A percentile compares a stretch with the other conserved stretches of the same genome.
These are phyloP conservation scores for Tolypocladium capitatum DNA, from an alignment of 2,329 filamentous ascomycete genomes.

Conservation along the genomic window DNA sequence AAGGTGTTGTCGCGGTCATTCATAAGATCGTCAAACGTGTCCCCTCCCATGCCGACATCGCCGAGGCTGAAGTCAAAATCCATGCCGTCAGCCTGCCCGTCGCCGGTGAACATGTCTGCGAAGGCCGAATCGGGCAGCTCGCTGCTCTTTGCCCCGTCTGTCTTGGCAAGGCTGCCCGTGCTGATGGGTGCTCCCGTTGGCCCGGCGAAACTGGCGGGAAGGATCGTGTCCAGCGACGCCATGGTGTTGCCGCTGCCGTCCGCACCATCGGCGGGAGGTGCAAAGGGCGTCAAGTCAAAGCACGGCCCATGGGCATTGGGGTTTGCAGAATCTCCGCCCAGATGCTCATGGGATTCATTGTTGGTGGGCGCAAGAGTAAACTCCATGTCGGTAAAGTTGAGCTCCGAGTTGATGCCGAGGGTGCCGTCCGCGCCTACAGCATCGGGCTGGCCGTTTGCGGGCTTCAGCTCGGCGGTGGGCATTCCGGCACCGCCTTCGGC, in stretches of 20 bases:
- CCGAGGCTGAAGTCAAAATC: slow-evolving; percentile 18
- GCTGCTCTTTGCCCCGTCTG: slow-evolving; percentile 14
- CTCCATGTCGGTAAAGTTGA: slow-evolving; percentile 43
- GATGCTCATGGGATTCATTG: slow-evolving; percentile 14
- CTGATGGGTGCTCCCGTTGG: slow-evolving; percentile 4
- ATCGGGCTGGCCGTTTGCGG: slow-evolving; percentile 10
- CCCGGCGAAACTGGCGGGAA: slow-evolving; percentile 12
- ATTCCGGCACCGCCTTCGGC: slow-evolving; percentile 13
- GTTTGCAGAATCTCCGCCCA: slow-evolving; percentile 1
- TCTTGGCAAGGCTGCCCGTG: slow-evolving; percentile 4
- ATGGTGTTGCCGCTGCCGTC: slow-evolving; percentile 11
- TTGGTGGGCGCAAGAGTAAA: slow-evolving; percentile 36
- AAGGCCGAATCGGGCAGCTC: slow-evolving; percentile 17
- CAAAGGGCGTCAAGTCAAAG: slow-evolving; percentile 34
- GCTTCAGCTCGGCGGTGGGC: slow-evolving; percentile 13
- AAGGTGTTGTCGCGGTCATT: slow-evolving; percentile 26
- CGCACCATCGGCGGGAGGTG: slow-evolving; percentile 16
- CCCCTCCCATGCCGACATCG: slow-evolving; percentile 15
- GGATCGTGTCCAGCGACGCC: slow-evolving; percentile 15
- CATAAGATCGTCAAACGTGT: slow-evolving; percentile 39
- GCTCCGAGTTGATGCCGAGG: slow-evolving; percentile 18
- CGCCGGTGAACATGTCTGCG: slow-evolving; percentile 35
- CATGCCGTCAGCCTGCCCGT: slow-evolving; percentile 25
- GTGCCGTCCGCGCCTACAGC: slow-evolving; percentile 7
- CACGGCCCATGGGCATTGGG: slow-evolving; percentile 20